Base-by-base conservation (phyloP, 176 grass and related monocot genomes). In the Chloris gayana region DNA sequence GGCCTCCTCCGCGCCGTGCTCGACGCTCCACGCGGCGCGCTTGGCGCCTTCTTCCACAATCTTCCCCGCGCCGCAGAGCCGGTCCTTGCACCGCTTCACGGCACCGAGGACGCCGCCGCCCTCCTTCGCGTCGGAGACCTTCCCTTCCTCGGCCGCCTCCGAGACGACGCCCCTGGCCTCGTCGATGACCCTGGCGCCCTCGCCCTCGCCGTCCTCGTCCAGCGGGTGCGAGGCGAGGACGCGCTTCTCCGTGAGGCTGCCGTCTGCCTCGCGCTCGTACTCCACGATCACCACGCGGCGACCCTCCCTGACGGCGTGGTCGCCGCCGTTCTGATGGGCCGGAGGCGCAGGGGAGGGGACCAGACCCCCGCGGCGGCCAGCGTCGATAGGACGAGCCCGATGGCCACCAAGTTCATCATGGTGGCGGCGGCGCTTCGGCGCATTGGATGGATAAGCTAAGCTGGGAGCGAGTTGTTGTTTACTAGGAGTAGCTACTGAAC, bases 321-420 rank as follows among this genome's bases (percentile, higher is more conserved):
- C 84, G 2, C n/a, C 81, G 4, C n/a, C 29, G 3, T 69, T 74
- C 12, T 13, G 32, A 26, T 30, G 59, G 10, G 31, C 7, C 14
- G 80, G 7, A 3, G 60, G 29, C 24, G 76, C 2, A 0, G 92
- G 79, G 18, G 81, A 24, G 1, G 93, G 19, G 88, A 87, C 88
- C 88, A 91, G 33, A 91, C 71, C 3, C 90, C 95, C 69, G 88
- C 92, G 1, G 86, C 82, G 17, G 82, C 85, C 11, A 98, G 44
- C 25, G 96, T 87, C 68, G 90, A 89, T 64, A 93, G 17, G 51
- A 93, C 81, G 57, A 98, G 92, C 47, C 81, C 88, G 67, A 93
- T 39, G 3, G 88, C 86, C 26, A 91, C 56, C 15, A 93, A 50
- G 86, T 98, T 98, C 76, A 95, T 95, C 95, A 93, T 98, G 17